Conservation (phyloP, 108 stramenopile genomes). For the Cylindrotheca closterium region DNA sequence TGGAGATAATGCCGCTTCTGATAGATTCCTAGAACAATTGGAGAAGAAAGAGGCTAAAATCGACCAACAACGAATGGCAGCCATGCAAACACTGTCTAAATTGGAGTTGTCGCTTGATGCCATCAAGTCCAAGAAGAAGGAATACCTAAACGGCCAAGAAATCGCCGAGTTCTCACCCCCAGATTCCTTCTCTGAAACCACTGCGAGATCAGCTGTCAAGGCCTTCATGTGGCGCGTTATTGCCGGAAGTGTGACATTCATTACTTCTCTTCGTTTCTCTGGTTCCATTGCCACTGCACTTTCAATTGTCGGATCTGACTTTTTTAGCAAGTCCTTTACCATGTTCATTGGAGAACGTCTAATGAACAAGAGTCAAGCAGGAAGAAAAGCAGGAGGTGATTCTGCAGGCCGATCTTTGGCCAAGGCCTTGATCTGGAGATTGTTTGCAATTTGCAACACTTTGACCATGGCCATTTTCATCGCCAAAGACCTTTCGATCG, state of each 20-base stretch:
- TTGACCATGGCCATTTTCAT: conserved; percentile 60
- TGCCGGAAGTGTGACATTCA: conserved; percentile 57
- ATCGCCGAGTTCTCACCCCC: conserved; percentile 15
- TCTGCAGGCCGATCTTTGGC: conserved; percentile 55
- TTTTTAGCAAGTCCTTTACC: conserved; percentile 78
- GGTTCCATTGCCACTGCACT: conserved; percentile 46
- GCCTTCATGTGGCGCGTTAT: conserved; percentile 64
- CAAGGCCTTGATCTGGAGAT: conserved; percentile 82
- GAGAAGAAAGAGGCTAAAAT: conserved; percentile 68
- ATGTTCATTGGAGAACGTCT: conserved; percentile 84
- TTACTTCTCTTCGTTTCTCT: conserved; percentile 51
- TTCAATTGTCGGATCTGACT: conserved; percentile 81
- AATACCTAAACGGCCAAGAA: conserved; percentile 59
- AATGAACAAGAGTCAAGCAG: conserved; percentile 74
- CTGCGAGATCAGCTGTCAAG: conserved; percentile 52
- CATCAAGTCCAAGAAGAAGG: conserved; percentile 58
- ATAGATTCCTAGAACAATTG: conserved; percentile 53
- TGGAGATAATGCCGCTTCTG: conserved; percentile 25
- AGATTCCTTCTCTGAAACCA: conserved; percentile 46
- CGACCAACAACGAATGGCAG: conserved; percentile 49
- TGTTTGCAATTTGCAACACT: conserved; percentile 82
- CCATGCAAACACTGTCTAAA: conserved; percentile 43
- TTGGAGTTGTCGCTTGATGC: conserved; percentile 50
- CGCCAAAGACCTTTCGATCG: conserved; percentile 53
- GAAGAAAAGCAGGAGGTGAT: conserved; percentile 53